These are phyloP conservation scores for Cercospora sesami DNA, from an alignment of 2,329 filamentous ascomycete genomes.

Conservation along the genomic window DNA sequence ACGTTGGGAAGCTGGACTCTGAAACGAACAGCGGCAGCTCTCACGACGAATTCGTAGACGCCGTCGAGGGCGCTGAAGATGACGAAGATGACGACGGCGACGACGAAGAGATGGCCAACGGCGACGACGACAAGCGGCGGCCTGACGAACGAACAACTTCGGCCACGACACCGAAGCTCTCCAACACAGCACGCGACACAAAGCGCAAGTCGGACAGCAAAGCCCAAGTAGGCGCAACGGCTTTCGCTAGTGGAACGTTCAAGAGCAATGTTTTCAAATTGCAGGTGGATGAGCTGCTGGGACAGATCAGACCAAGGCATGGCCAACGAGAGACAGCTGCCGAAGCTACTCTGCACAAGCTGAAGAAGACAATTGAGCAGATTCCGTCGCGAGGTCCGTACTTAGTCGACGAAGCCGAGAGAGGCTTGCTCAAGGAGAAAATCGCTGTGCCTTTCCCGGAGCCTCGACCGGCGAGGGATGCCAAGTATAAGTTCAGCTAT, in stretches of 20 bases:
- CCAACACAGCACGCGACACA: background rate
- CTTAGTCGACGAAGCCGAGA: conserved; percentile 65
- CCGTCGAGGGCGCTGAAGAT: conserved; percentile 10
- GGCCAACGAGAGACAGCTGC: conserved; percentile 56
- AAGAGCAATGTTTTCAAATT: conserved; percentile 68
- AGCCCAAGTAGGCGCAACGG: conserved; percentile 34
- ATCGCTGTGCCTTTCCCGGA: conserved; percentile 80
- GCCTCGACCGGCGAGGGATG: conserved; percentile 72
- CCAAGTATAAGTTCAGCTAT: conserved; percentile 79
- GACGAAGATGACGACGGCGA: conserved; percentile 22
- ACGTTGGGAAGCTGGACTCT: conserved; percentile 14
- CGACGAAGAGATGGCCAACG: conserved; percentile 15
- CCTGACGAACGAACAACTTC: conserved; percentile 11
- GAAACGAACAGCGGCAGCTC: conserved; percentile 22
- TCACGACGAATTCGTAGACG: conserved; percentile 16
- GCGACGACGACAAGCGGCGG: conserved; percentile 9
- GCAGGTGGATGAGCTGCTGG: conserved; percentile 64
- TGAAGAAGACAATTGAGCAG: conserved; percentile 59
- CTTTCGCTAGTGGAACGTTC: conserved; percentile 57
- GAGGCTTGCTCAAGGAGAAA: conserved; percentile 65
- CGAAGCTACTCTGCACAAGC: conserved; percentile 54
- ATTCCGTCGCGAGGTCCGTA: conserved; percentile 54
- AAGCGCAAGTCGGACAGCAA: conserved; percentile 16
- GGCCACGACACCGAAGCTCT: conserved; percentile 14
- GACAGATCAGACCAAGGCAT: conserved; percentile 59